Percentiles rank a stretch among this genome's conserved stretches.
phyloP scores from a whole-genome alignment of 2,329 filamentous ascomycete genomes.

The Colletotrichum sp. region DNA sequence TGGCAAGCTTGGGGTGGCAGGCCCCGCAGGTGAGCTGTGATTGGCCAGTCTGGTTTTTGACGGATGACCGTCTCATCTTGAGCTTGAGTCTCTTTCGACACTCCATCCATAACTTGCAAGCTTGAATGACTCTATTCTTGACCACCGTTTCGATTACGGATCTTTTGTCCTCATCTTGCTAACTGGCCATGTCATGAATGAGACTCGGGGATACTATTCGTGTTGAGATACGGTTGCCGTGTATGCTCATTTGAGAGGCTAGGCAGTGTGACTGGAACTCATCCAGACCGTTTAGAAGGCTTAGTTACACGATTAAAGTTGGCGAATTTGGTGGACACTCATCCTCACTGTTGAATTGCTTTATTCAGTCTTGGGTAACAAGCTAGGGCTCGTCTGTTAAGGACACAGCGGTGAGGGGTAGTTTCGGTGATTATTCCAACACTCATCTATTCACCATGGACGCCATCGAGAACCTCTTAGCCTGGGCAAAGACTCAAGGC shows the following conservation, averaged over 20 bases:
- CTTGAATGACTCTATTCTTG: neutral
- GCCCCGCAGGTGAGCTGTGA: neutral
- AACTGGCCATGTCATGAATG: neutral
- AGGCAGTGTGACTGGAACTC: neutral
- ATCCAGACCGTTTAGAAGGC: neutral
- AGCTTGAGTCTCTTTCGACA: neutral
- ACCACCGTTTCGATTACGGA: neutral
- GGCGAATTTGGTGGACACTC: neutral
- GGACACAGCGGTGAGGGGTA: neutral
- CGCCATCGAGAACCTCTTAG: constrained; percentile 57
- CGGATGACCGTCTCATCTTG: neutral
- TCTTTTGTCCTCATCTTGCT: neutral
- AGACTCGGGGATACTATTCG: neutral
- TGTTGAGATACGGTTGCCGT: neutral
- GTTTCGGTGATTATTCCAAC: neutral
- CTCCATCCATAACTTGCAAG: neutral
- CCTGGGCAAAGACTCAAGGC: constrained; percentile 71
- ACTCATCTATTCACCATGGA: constrained; percentile 3
- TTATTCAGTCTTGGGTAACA: neutral
- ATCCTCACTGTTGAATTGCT: fast-evolving
- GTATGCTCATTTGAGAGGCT: neutral
- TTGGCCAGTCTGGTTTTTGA: neutral
- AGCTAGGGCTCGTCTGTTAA: neutral
- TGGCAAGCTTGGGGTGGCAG: neutral
- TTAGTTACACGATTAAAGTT: neutral